A percentile compares a stretch with the other conserved stretches of the same genome.
phyloP scores from a whole-genome alignment of 2,329 filamentous ascomycete species.

The Elsinoe arachidis region DNA sequence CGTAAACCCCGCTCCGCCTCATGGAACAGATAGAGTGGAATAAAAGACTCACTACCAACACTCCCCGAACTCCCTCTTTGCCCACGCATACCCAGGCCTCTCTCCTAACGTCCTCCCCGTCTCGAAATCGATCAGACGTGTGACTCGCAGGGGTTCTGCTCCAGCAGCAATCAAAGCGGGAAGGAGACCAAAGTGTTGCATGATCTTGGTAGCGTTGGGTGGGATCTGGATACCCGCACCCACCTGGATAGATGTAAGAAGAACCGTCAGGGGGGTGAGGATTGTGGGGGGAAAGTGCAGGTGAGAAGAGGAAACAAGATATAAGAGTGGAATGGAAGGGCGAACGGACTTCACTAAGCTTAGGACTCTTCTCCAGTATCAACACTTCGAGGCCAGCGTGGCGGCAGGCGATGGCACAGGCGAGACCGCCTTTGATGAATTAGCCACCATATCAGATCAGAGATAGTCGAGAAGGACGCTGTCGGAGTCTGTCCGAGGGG shows the following conservation, averaged over 20 bases:
- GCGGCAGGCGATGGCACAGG: conserved; percentile 10
- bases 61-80: background rate
- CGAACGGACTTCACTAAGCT: background rate
- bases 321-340: background rate
- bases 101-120: background rate
- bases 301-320: background rate
- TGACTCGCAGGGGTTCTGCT: background rate
- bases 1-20: no score
- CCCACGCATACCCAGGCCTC: conserved; percentile 2
- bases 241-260: background rate
- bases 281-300: no score
- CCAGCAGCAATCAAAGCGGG: background rate
- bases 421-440: background rate
- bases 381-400: background rate
- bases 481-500: no score
- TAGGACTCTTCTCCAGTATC: background rate
- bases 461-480: background rate
- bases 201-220: conserved; percentile 1
- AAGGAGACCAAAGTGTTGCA: background rate
- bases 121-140: background rate
- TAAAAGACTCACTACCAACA: conserved; percentile 3
- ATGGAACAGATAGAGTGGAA: background rate
- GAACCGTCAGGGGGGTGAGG: no score
- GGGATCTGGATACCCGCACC: conserved; percentile 7
- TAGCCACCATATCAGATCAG: background rate